Percentiles rank a stretch among this genome's conserved stretches.
phyloP scores from a whole-genome alignment of 495 filamentous ascomycete species.

The Aspergillus steynii region DNA sequence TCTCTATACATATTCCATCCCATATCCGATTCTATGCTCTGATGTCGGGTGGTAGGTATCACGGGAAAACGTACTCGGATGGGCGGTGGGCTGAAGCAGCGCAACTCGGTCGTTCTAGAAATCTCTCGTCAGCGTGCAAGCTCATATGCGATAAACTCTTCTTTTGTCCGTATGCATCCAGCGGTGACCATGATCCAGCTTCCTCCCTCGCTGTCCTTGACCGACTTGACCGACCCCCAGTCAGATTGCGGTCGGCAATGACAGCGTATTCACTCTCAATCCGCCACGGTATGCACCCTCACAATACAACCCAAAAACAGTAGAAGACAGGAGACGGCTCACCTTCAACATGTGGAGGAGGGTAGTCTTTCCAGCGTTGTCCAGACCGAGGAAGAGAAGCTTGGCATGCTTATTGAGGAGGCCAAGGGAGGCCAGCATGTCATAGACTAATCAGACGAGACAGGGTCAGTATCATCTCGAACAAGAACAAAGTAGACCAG shows the following conservation, averaged over 20 bases:
- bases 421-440: constrained; percentile 85
- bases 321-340: constrained; percentile 29
- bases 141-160: not conserved
- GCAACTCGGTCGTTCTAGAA: constrained; percentile 90
- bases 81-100: constrained; percentile 84
- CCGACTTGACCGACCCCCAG: no score
- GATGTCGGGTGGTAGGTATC: not conserved
- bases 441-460: constrained; percentile 68
- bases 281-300: not conserved
- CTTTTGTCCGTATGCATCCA: not conserved
- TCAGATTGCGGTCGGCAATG: not conserved
- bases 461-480: constrained; percentile 11
- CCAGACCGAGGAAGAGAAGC: constrained; percentile 89
- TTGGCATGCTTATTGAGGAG: constrained; percentile 96
- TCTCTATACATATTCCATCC: not conserved
- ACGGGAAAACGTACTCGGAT: constrained; percentile 69
- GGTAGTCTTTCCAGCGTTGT: constrained; percentile 98
- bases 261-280: constrained; percentile 1
- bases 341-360: constrained; percentile 92
- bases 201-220: not conserved
- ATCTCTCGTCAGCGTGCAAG: constrained; percentile 18
- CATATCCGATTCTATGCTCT: not conserved
- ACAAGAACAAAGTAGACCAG: constrained; percentile 8
- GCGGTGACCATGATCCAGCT: not conserved
- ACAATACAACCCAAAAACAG: not conserved